Base-by-base conservation (phyloP, 345 rosid species). In the Moricandia moricandioides region DNA sequence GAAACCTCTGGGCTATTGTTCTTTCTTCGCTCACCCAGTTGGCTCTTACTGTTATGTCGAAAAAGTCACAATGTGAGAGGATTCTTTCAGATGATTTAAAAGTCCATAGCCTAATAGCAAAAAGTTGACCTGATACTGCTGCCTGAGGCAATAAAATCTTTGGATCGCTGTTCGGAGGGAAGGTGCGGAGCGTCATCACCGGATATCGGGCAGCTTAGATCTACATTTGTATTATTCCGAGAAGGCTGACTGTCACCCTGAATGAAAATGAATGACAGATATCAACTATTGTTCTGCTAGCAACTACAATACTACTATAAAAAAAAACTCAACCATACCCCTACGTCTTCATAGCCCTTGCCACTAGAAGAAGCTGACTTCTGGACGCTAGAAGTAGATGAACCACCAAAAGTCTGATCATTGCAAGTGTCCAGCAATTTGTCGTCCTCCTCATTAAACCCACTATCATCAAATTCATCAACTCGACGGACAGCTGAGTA, bases 401-500 rank as follows among this genome's bases (percentile, higher is more conserved):
- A 70, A 80, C 63, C 86, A 61, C 89, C 88, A 80, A 95, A 89
- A 65, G 92, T 87, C 65, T 85, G 87, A 72, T 31, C 45, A 64
- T 89, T 92, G 59, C 61, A 72, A 17, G 84, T 77, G 81, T 91
- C 90, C 80, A 86, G 79, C 69, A 83, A 17, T 63, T 82, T 82
- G 49, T 90, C 90, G 63, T 89, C 90, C 17, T 84, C 85, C 78
- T 89, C 96, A 17, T 84, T 87, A 72, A 80, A 86, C 55, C 96
- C 96, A 83, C 96, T 83, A 78, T 90, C 96, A 75, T 89, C 99
- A 21, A 21, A 21, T 58, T 63, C 76, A 57, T 62, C 62, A 71
- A 85, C 88, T 80, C 88, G 81, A 67, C 57, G 72, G 67, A 95
- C 99, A 7, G 99, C 85, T 29, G 98, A 90, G 76, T 75, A 95